phyloP scores from a whole-genome alignment of 164 flowering plant genomes.

The Nelumbo lutea region DNA sequence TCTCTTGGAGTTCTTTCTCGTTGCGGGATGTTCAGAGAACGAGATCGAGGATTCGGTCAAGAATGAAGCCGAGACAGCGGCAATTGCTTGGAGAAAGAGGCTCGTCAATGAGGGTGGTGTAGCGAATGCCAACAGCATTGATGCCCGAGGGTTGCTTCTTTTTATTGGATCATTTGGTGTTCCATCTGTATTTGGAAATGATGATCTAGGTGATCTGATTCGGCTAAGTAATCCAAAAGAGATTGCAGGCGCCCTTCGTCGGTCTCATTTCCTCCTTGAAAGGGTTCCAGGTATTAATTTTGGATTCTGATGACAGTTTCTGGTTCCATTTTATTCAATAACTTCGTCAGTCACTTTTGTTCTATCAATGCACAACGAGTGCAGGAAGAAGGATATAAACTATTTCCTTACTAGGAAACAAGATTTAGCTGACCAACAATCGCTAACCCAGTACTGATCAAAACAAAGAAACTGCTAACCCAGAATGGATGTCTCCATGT shows the following conservation, averaged over 20 bases:
- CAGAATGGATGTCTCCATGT: too few relatives aligned
- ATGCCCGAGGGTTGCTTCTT: slow-evolving; percentile 52
- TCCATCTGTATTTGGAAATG: slow-evolving; percentile 30
- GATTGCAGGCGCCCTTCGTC: slow-evolving; percentile 26
- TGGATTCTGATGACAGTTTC: slow-evolving; percentile 5
- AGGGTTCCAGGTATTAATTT: slow-evolving; percentile 38
- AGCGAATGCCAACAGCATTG: slow-evolving; percentile 22
- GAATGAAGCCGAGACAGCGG: slow-evolving; percentile 33
- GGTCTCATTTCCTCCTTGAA: slow-evolving; percentile 26
- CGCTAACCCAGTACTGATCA: too few relatives aligned
- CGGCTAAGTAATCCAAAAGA: slow-evolving; percentile 21
- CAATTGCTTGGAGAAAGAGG: slow-evolving; percentile 46
- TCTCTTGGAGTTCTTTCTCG: slow-evolving; percentile 36
- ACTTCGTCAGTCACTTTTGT: too few relatives aligned
- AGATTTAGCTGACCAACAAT: too few relatives aligned
- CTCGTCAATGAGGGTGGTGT: slow-evolving; percentile 48
- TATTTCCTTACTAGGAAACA: too few relatives aligned
- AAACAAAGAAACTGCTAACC: too few relatives aligned
- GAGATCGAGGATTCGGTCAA: slow-evolving; percentile 29
- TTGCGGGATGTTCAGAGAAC: slow-evolving; percentile 15
- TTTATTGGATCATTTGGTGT: slow-evolving; percentile 47
- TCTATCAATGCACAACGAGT: too few relatives aligned
- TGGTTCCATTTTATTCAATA: neutral
- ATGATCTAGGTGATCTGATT: slow-evolving; percentile 40
- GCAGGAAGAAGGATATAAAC: too few relatives aligned